These are phyloP conservation scores for Nasturtium officinale DNA, from an alignment of 345 rosid genomes.

Conservation along the genomic window DNA sequence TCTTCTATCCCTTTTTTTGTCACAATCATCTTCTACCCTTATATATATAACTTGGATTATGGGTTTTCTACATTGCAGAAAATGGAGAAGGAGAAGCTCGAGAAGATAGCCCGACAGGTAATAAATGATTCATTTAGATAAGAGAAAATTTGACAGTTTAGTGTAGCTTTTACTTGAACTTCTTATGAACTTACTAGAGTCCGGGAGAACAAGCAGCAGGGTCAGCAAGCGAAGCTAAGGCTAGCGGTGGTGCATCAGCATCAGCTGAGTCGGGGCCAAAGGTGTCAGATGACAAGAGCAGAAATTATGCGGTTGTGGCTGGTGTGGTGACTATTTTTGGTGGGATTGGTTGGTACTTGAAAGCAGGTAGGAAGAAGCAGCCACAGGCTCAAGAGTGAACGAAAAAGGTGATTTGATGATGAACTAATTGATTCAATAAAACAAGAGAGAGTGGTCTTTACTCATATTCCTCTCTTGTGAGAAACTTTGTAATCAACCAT, in stretches of 20 bases:
- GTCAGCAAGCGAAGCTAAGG: slow-evolving; percentile 50
- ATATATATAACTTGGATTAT: slow-evolving; percentile 9
- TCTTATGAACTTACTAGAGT: slow-evolving; percentile 50
- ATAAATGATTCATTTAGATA: background rate
- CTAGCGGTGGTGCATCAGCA: slow-evolving; percentile 42
- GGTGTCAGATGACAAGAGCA: slow-evolving; percentile 69
- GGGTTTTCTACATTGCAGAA: slow-evolving; percentile 55
- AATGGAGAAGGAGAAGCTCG: slow-evolving; percentile 85
- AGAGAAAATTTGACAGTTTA: background rate
- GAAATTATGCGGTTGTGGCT: slow-evolving; percentile 86
- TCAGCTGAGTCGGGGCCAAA: slow-evolving; percentile 58
- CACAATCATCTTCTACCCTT: background rate
- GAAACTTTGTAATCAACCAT: slow-evolving; percentile 22
- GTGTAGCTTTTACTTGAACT: background rate
- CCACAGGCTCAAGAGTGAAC: slow-evolving; percentile 54
- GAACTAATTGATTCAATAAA: slow-evolving; percentile 27
- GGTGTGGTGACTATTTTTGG: slow-evolving; percentile 62
- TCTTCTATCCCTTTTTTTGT: background rate
- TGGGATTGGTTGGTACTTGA: slow-evolving; percentile 90
- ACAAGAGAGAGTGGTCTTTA: slow-evolving; percentile 9
- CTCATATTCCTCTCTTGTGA: slow-evolving; percentile 12
- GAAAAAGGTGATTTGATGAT: background rate
- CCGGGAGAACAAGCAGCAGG: slow-evolving; percentile 61
- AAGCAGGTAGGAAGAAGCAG: slow-evolving; percentile 69
- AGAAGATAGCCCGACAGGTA: slow-evolving; percentile 92